A percentile compares a stretch with the other conserved stretches of the same genome.
Conservation (phyloP, 1,139 yeast genomes). For the Schwanniomyces etchellsii region DNA sequence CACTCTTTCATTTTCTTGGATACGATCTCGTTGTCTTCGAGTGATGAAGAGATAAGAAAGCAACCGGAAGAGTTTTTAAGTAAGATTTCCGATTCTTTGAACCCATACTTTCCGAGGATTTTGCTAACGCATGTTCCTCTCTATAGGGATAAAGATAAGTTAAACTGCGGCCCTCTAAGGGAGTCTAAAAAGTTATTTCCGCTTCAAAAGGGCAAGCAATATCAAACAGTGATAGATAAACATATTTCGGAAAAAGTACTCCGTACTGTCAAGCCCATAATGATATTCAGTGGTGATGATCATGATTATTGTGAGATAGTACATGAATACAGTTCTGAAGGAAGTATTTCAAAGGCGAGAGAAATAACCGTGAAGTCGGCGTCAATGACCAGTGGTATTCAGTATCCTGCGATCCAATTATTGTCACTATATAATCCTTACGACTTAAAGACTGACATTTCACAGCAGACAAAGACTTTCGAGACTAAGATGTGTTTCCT, state of each 20-base stretch:
- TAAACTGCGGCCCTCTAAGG: constrained; percentile 40
- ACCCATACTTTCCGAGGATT: constrained; percentile 52
- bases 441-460: constrained; percentile 8
- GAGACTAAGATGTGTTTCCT: constrained; percentile 61
- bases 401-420: constrained; percentile 79
- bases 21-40: constrained; percentile 66
- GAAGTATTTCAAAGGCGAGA: constrained; percentile 37
- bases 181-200: constrained; percentile 58
- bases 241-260: constrained; percentile 55
- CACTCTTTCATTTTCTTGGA: constrained; percentile 76
- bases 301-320: constrained; percentile 87
- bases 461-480: constrained; percentile 11
- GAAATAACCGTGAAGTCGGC: constrained; percentile 87
- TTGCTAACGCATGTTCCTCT: constrained; percentile 55
- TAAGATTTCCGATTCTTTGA: constrained; percentile 13
- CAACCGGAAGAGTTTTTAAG: constrained; percentile 23
- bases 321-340: constrained; percentile 43
- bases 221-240: constrained; percentile 48
- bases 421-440: constrained; percentile 59
- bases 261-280: constrained; percentile 50
- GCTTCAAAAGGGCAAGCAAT: constrained; percentile 59
- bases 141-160: constrained; percentile 27
- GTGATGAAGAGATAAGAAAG: constrained; percentile 18
- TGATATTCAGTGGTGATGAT: constrained; percentile 89
- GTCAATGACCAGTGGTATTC: constrained; percentile 90